Conservation (phyloP, 176 grass and related monocot genomes). For the Pharus latifolius region DNA sequence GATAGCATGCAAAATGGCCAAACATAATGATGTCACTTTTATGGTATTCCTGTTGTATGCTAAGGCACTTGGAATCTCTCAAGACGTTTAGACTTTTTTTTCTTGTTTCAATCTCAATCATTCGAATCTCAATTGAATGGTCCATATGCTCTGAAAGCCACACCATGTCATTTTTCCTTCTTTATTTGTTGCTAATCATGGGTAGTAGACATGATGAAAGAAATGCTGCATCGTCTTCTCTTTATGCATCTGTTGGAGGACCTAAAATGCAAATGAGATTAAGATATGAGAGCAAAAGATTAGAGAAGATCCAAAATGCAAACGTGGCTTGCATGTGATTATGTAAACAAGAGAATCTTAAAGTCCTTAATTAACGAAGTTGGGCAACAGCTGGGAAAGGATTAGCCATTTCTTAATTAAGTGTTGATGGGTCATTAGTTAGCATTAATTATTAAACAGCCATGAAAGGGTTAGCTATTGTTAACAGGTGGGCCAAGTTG, state of each 20-base stretch:
- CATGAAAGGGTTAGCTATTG: too few species aligned
- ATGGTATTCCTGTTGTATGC: too few species aligned
- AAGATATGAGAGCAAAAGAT: background rate
- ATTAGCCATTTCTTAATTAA: background rate
- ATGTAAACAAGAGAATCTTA: background rate
- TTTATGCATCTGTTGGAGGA: background rate
- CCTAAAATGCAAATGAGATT: background rate
- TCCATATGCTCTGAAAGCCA: too few species aligned
- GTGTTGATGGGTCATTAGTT: background rate
- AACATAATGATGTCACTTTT: constrained; percentile 19
- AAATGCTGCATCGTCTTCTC: background rate
- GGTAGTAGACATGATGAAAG: background rate
- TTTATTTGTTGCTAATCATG: background rate
- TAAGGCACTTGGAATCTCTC: too few species aligned
- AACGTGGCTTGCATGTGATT: background rate
- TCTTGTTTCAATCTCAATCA: too few species aligned
- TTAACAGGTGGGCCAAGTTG: too few species aligned
- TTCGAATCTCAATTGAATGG: too few species aligned
- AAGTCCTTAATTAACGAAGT: background rate
- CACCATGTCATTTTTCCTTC: too few species aligned
- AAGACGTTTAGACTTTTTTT: too few species aligned
- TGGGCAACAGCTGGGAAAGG: background rate
- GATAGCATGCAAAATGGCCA: constrained; percentile 17
- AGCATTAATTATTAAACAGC: too few species aligned
- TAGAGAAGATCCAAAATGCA: too few species aligned